Conservation (phyloP, 768 basidiomycete genomes). For the Sarcodon aspratus region DNA sequence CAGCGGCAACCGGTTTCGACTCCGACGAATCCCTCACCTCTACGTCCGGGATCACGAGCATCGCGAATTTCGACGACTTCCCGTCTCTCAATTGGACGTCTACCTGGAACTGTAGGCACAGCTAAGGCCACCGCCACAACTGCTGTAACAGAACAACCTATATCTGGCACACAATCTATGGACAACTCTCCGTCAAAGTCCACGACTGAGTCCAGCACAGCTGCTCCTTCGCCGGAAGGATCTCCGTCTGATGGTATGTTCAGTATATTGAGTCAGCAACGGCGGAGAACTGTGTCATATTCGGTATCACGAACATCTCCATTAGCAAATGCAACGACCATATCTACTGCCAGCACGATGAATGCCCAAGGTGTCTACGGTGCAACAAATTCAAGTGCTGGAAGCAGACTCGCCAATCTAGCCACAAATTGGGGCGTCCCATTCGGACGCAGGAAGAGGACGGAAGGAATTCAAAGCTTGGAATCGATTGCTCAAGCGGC, state of each 20-base stretch:
- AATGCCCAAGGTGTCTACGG: conserved; percentile 2
- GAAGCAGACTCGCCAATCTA: conserved; percentile 19
- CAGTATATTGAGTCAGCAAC: conserved; percentile 24
- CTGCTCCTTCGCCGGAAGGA: conserved; percentile 44
- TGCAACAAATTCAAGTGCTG: conserved; percentile 7
- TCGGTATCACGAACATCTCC: conserved; percentile 42
- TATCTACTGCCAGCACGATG: conserved; percentile 10
- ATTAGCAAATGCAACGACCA: conserved; percentile 18
- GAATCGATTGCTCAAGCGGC: not conserved
- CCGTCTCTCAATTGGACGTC: conserved; percentile 50
- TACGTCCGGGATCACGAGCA: conserved; percentile 64
- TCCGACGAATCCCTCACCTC: conserved; percentile 30
- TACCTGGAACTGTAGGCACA: conserved; percentile 35
- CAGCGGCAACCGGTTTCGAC: not conserved
- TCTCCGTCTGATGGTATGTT: conserved; percentile 53
- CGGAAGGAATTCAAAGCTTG: not conserved
- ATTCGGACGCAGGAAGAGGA: conserved; percentile 44
- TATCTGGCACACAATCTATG: conserved; percentile 19
- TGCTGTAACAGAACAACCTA: conserved; percentile 46
- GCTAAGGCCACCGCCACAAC: conserved; percentile 59
- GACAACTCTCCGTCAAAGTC: conserved; percentile 2
- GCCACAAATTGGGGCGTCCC: conserved; percentile 50
- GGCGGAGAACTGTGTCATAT: conserved; percentile 52
- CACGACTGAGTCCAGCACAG: not conserved
- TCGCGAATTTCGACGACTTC: conserved; percentile 63